These are phyloP conservation scores for Graphilbum ipis-grandicollis DNA, from an alignment of 2,329 filamentous ascomycete genomes.

Conservation along the genomic window DNA sequence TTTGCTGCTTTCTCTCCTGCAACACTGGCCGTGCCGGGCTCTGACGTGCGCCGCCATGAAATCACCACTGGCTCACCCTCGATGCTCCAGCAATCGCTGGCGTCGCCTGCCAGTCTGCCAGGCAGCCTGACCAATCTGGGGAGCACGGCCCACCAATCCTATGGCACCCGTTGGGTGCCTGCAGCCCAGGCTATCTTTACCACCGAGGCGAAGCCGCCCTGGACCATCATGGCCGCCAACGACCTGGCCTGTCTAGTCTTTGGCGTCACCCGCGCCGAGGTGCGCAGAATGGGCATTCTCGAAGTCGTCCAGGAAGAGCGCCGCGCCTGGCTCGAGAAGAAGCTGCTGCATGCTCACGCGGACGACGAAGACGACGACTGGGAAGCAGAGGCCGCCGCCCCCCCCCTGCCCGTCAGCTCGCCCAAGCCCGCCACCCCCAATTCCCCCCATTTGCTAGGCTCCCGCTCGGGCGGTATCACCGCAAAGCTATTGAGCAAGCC, in stretches of 20 bases:
- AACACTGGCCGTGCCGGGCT: not conserved
- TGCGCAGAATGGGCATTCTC: constrained; percentile 84
- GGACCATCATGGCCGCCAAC: constrained; percentile 92
- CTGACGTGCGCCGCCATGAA: not conserved
- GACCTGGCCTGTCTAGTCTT: constrained; percentile 95
- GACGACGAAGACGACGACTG: constrained; percentile 25
- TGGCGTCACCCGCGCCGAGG: constrained; percentile 91
- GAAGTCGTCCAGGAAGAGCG: constrained; percentile 87
- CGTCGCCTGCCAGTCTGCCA: constrained; percentile 23
- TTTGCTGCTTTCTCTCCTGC: not conserved
- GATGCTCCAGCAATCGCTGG: constrained; percentile 16
- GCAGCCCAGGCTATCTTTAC: constrained; percentile 94
- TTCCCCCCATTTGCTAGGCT: constrained; percentile 45
- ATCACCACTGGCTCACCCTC: constrained; percentile 1
- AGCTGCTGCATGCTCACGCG: constrained; percentile 52
- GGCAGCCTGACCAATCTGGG: constrained; percentile 34
- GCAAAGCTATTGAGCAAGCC: constrained; percentile 79
- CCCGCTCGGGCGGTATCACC: constrained; percentile 59
- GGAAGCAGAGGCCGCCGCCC: not conserved
- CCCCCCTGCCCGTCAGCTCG: too few species aligned
- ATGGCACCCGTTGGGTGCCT: constrained; percentile 78
- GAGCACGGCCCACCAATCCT: constrained; percentile 64
- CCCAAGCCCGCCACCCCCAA: constrained; percentile 17
- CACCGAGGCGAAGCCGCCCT: constrained; percentile 77
- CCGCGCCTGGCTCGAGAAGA: constrained; percentile 75